Evolutionary conservation across 495 filamentous ascomycete genomes (phyloP).

Genomic region (Stereocaulon alpinum): DNA sequence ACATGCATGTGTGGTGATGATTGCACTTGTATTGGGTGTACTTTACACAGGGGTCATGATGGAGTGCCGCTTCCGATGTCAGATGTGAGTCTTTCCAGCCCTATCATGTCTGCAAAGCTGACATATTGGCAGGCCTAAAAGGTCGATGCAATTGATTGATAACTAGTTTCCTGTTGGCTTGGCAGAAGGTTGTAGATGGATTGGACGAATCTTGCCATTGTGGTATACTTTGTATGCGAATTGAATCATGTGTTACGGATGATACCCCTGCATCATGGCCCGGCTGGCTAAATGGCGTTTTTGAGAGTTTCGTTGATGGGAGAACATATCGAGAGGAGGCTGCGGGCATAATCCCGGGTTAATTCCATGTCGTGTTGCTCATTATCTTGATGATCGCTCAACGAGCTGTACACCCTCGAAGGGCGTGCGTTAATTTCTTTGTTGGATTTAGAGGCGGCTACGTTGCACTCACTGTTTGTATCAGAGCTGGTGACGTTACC

Average conservation of each 20-base stretch:
- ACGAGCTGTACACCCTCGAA: too few species aligned
- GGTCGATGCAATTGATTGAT: too few species aligned
- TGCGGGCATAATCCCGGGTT: too few species aligned
- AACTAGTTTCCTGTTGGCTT: not conserved
- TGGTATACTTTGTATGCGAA: not conserved
- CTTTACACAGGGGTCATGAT: constrained; percentile 40
- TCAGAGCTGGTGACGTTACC: too few species aligned
- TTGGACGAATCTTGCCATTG: not conserved
- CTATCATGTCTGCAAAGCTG: not conserved
- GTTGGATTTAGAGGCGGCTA: too few species aligned
- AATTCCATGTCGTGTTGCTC: not conserved
- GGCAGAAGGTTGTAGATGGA: not conserved
- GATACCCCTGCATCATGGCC: constrained; percentile 3
- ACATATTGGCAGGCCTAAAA: too few species aligned
- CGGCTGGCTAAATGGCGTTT: not conserved
- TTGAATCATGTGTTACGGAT: not conserved
- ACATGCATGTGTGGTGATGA: constrained; percentile 41
- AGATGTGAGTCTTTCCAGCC: not conserved
- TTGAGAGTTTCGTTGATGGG: not conserved
- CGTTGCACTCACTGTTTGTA: too few species aligned
- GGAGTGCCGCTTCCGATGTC: constrained; percentile 1
- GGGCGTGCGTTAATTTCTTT: too few species aligned
- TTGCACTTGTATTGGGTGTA: constrained; percentile 41
- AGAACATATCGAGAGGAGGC: not conserved
- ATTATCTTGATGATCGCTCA: too few species aligned